Conservation (phyloP, 768 basidiomycete species). For the Leccinum obscurum region DNA sequence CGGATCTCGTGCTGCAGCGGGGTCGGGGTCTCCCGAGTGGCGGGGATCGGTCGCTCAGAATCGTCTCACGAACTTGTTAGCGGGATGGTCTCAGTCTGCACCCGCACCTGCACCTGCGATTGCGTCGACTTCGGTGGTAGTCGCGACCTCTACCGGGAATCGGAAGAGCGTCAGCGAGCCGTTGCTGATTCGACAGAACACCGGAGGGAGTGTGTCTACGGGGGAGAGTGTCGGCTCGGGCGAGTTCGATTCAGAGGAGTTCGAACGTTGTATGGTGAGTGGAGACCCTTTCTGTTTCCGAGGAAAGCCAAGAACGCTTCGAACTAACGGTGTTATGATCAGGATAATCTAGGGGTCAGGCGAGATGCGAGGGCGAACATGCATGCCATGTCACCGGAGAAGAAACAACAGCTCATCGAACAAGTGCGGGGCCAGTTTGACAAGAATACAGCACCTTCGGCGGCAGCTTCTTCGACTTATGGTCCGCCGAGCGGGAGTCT, state of each 20-base stretch:
- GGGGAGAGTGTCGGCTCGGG: conserved; percentile 28
- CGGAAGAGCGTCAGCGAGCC: conserved; percentile 76
- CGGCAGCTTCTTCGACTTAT: conserved; percentile 46
- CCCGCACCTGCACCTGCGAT: conserved; percentile 23
- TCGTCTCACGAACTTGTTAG: conserved; percentile 66
- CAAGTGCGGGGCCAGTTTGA: conserved; percentile 46
- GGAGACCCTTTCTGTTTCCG: background rate
- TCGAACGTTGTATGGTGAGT: conserved; percentile 71
- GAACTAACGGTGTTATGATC: background rate
- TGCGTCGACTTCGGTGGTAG: conserved; percentile 31
- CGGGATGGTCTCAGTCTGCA: conserved; percentile 58
- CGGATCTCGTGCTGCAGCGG: conserved; percentile 20
- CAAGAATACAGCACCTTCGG: conserved; percentile 33
- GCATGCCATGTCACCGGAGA: conserved; percentile 56
- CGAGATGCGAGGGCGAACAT: conserved; percentile 66
- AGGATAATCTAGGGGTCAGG: conserved; percentile 77
- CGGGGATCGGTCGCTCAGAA: conserved; percentile 54
- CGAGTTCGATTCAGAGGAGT: conserved; percentile 46
- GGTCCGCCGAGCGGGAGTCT: conserved; percentile 57
- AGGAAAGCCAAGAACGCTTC: conserved; percentile 5
- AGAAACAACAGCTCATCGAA: conserved; percentile 66
- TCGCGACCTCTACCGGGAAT: conserved; percentile 36
- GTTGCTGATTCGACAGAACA: conserved; percentile 50
- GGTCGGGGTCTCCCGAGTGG: conserved; percentile 47
- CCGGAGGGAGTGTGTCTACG: conserved; percentile 32